Percentiles rank a stretch among this genome's conserved stretches.
These are phyloP conservation scores for Xylaria intraflava DNA, from an alignment of 495 filamentous ascomycete genomes.

Conservation along the genomic window DNA sequence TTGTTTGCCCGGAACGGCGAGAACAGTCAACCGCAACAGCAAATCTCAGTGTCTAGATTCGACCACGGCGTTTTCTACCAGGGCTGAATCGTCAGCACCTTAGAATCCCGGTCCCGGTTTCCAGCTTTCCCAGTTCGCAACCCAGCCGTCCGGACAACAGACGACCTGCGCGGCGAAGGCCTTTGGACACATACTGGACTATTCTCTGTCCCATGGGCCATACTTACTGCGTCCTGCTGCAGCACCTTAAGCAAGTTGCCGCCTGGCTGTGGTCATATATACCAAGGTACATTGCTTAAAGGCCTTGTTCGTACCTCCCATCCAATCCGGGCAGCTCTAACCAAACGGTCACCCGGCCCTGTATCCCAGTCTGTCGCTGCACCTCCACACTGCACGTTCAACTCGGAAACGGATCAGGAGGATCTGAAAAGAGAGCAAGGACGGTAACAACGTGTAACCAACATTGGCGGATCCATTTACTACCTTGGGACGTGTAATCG, in stretches of 20 bases:
- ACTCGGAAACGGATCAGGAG: background rate
- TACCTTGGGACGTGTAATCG: constrained; percentile 27
- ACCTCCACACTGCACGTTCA: background rate
- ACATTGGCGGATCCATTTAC: constrained; percentile 11
- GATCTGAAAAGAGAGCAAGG: background rate
- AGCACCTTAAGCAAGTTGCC: constrained; percentile 2
- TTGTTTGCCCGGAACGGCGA: background rate
- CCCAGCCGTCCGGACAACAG: constrained; percentile 3
- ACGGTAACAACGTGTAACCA: constrained; percentile 4
- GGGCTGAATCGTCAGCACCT: background rate
- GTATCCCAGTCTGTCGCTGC: constrained; percentile 8
- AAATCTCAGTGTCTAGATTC: background rate
- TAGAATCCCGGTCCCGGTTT: background rate
- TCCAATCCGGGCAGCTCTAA: constrained; percentile 5
- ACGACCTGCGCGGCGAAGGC: constrained; percentile 4
- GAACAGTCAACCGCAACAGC: background rate
- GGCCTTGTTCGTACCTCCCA: constrained; percentile 1
- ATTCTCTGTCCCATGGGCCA: constrained; percentile 8
- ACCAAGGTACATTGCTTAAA: constrained; percentile 6
- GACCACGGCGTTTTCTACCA: background rate
- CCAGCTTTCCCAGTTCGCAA: constrained; percentile 1
- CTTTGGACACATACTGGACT: constrained; percentile 3
- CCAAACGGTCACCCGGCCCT: constrained; percentile 14
- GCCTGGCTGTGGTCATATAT: constrained; percentile 7
- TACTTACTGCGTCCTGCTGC: background rate